Base-by-base conservation (phyloP, 129 eudicot genomes). In the Helichrysum umbraculigerum region DNA sequence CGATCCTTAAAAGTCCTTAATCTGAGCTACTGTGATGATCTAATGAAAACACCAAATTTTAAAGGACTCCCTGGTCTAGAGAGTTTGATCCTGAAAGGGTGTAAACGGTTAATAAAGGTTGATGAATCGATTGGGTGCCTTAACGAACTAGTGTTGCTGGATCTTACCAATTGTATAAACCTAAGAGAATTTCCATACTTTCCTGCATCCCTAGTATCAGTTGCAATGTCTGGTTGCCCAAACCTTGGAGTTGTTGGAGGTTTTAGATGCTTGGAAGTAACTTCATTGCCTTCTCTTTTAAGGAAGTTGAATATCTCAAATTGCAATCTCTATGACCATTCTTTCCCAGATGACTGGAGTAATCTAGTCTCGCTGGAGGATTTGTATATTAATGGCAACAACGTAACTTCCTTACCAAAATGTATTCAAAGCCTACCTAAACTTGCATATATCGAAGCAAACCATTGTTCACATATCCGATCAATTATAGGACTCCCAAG, bases 321-420 rank as follows among this genome's bases (percentile, higher is more conserved):
- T 0, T 72, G 77, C 56, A 57, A 58, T 72, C 68, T 72, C 1
- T 72, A 35, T 17, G 4, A 72, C 25, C 11, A 1, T 21, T 72
- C 54, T 33, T 58, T 72, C 77, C 77, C 77, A 72, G 15, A 72
- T 2, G 77, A 72, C 39, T 72, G 67, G 77, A 58, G 77, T 58
- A 20, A 72, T 56, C 54, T 73, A 16, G 6, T 73, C 37, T 58
- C 58, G 15, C n/a, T 73, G 28, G 25, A 60, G 28, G 0, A 0
- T 0, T 58, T 73, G 7, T 2, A n/a, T 25, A 73, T 73, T 34
- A 20, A 35, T 21, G 29, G 34, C 2, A 73, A 73, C n/a, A 4
- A 37, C 21, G 22, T 73, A 37, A 73, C 57, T 21, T 37, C 41
- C 4, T 39, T 59, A 39, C 77, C 77, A 22, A 5, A 50, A 2